Percentiles rank a stretch among this genome's conserved stretches.
These are phyloP conservation scores for Inonotus obliquus DNA, from an alignment of 1,284 basidiomycete species.

Conservation along the genomic window DNA sequence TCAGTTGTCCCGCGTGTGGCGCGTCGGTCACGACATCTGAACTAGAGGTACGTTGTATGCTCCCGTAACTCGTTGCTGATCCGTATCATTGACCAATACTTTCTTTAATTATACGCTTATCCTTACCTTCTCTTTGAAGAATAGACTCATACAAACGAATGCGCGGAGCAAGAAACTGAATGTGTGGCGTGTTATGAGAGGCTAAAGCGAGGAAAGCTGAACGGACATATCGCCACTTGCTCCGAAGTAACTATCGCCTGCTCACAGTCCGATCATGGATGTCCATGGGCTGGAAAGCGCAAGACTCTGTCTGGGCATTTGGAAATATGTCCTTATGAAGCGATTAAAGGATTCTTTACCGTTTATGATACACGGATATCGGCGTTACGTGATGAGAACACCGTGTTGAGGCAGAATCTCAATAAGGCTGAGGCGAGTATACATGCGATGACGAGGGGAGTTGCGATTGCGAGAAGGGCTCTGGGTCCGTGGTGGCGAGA, in stretches of 20 bases:
- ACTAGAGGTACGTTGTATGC: constrained; percentile 31
- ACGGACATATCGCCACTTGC: constrained; percentile 37
- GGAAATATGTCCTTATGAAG: constrained; percentile 53
- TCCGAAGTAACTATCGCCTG: constrained; percentile 40
- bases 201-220: constrained; percentile 31
- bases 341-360: constrained; percentile 54
- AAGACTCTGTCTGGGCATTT: constrained; percentile 39
- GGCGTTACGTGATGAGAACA: constrained; percentile 53
- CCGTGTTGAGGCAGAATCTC: constrained; percentile 48
- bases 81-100: neutral
- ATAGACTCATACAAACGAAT: constrained; percentile 36
- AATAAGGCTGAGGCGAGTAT: constrained; percentile 49
- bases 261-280: constrained; percentile 48
- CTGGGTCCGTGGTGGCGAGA: constrained; percentile 64
- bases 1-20: constrained; percentile 36
- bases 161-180: constrained; percentile 30
- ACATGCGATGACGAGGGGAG: constrained; percentile 45
- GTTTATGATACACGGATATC: constrained; percentile 41
- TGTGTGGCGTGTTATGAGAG: constrained; percentile 39
- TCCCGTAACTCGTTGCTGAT: neutral
- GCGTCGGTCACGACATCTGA: constrained; percentile 29
- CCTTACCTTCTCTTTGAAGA: neutral
- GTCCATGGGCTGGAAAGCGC: constrained; percentile 48
- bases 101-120: neutral
- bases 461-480: constrained; percentile 42